These are phyloP conservation scores for Penicillium griseofulvum DNA, from an alignment of 2,329 filamentous ascomycete species.

Conservation along the genomic window DNA sequence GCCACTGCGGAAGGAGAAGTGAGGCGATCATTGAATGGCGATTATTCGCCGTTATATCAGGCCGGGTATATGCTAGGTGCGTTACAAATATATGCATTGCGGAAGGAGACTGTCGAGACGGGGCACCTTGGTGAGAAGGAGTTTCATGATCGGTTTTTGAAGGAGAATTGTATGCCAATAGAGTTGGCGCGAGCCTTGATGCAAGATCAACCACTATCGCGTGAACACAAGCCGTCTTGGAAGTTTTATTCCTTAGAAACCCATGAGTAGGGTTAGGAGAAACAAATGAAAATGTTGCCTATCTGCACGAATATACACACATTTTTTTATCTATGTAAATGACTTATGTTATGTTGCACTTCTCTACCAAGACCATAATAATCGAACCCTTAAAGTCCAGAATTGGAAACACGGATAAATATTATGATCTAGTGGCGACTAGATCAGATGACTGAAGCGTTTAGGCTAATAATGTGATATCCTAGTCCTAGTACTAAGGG, in stretches of 20 bases:
- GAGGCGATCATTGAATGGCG: conserved; percentile 50
- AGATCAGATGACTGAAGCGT: neutral
- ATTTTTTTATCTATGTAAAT: neutral
- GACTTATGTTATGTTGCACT: too few relatives aligned
- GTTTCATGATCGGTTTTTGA: conserved; percentile 56
- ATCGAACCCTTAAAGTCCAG: too few relatives aligned
- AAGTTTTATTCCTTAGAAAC: conserved; percentile 43
- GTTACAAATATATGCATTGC: conserved; percentile 54
- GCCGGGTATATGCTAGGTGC: conserved; percentile 61
- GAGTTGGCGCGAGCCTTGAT: conserved; percentile 46
- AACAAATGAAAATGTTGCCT: neutral
- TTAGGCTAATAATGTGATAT: too few relatives aligned
- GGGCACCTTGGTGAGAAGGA: conserved; percentile 49
- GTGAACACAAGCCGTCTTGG: conserved; percentile 51
- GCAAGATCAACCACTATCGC: conserved; percentile 40
- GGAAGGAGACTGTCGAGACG: conserved; percentile 48
- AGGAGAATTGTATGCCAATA: conserved; percentile 42
- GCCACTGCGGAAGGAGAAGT: conserved; percentile 62
- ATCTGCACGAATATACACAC: neutral
- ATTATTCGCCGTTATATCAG: conserved; percentile 53
- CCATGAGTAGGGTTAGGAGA: neutral
- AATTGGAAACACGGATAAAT: neutral
- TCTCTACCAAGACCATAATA: too few relatives aligned
- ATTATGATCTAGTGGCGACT: too few relatives aligned
- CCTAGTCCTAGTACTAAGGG: neutral